Evolutionary conservation across 352 stramenopile species (phyloP), one percentile per base, ranked within the genome.

Genomic region (Phytophthora litchii): DNA sequence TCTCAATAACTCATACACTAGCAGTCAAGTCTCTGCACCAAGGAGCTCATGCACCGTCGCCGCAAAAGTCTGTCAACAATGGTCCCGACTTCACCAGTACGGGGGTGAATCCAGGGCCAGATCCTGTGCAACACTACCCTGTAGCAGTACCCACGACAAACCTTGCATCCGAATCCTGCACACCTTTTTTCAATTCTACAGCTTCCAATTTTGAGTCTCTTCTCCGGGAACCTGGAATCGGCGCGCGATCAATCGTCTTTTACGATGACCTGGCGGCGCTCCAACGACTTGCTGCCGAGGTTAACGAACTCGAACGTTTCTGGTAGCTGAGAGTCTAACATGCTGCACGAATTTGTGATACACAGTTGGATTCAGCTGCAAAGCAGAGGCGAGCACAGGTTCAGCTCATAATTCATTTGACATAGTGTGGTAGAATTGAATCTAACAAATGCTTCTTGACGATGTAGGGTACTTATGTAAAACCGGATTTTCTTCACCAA

Each of bases 131-230:
- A 8, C 16, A 54, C 17, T 31, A 17, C 31, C 10, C 42, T 29
- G 13, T 38, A 17, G 21, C 32, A 25, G 34, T 20, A 29, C 5
- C 46, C 19, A 20, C 17, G 13, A 27, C 34, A 6, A 37, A 27
- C 23, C 20, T 16, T 1, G 27, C 13, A 3, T 29, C 44, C 6
- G 29, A 47, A 9, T 37, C 60, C 0, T 64, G 72, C 14, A 60
- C 63, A 0, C 43, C 64, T 5, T 38, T 52, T 4, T 80, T 80
- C 52, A 62, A 40, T 42, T 64, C 80, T 17, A 40, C 46, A n/a
- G 65, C 75, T 2, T 78, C 77, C 4, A 62, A 83, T 8, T 89
- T 88, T 25, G 80, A 87, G 54, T 69, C 75, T 1, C 34, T 89
- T 19, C 19, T 87, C 16, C 70, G 58, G 10, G 70, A 86, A 20